Conservation (phyloP, 2,329 filamentous ascomycete genomes). For the Hysterium pulicare region DNA sequence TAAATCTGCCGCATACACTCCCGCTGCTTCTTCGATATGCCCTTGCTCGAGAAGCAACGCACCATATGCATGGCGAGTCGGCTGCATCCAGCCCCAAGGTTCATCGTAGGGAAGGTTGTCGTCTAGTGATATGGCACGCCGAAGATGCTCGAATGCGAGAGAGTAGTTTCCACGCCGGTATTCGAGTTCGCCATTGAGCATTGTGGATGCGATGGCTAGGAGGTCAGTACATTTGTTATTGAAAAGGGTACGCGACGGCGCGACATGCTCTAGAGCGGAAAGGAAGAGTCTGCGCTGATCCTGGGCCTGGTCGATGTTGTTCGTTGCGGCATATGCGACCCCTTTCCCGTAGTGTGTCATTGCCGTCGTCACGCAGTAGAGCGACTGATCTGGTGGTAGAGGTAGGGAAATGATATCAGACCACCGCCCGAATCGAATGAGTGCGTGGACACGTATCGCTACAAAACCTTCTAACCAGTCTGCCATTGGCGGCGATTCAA, state of each 20-base stretch:
- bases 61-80: no score
- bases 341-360: slow-evolving; percentile 67
- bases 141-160: slow-evolving; percentile 58
- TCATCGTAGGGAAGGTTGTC: slow-evolving; percentile 67
- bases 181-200: slow-evolving; percentile 71
- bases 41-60: no score
- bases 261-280: slow-evolving; percentile 52
- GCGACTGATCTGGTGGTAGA: slow-evolving; percentile 54
- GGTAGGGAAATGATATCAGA: slow-evolving; percentile 57
- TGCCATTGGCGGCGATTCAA: slow-evolving; percentile 69
- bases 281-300: slow-evolving; percentile 51
- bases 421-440: slow-evolving; percentile 73
- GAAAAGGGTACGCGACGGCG: slow-evolving; percentile 58
- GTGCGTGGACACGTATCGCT: slow-evolving; percentile 63
- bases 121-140: slow-evolving; percentile 56
- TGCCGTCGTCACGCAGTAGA: slow-evolving; percentile 69
- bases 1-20: no score
- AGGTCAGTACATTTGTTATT: slow-evolving; percentile 65
- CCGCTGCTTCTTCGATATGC: no score
- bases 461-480: slow-evolving; percentile 74
- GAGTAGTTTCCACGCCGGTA: slow-evolving; percentile 62
- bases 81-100: slow-evolving; percentile 59
- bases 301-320: slow-evolving; percentile 54
- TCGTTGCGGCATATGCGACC: slow-evolving; percentile 61
- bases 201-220: slow-evolving; percentile 56